phyloP scores from a whole-genome alignment of 1,139 yeast species.

The Kodamaea plutei region DNA sequence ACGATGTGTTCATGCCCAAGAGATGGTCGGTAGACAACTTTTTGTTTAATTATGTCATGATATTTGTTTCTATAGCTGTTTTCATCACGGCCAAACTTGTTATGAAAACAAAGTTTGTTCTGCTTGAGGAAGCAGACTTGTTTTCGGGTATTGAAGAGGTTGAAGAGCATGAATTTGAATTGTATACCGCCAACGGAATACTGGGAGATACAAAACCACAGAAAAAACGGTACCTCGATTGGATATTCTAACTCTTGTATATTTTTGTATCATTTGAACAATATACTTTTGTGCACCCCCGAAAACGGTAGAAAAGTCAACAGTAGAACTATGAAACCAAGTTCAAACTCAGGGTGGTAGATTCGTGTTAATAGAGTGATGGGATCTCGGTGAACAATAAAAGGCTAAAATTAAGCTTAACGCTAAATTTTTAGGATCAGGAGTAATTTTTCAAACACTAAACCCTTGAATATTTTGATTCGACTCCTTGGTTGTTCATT shows the following conservation, averaged over 20 bases:
- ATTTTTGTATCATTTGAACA: neutral
- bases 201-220: conserved; percentile 10
- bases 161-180: conserved; percentile 43
- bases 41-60: conserved; percentile 41
- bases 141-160: conserved; percentile 35
- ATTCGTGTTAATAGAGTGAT: too few species aligned
- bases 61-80: conserved; percentile 30
- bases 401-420: too few species aligned
- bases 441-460: too few species aligned
- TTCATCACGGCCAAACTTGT: conserved; percentile 33
- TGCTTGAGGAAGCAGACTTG: conserved; percentile 32
- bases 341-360: too few species aligned
- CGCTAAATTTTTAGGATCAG: too few species aligned
- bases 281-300: conserved; percentile 1
- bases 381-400: too few species aligned
- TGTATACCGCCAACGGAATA: conserved; percentile 30
- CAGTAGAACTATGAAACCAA: too few species aligned
- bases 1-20: conserved; percentile 35
- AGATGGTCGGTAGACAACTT: conserved; percentile 32
- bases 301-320: too few species aligned
- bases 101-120: conserved; percentile 27
- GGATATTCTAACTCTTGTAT: neutral
- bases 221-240: too few species aligned
- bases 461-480: too few species aligned
- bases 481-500: too few species aligned